Conservation (phyloP, 345 rosid genomes). For the Arabidopsis suecica region DNA sequence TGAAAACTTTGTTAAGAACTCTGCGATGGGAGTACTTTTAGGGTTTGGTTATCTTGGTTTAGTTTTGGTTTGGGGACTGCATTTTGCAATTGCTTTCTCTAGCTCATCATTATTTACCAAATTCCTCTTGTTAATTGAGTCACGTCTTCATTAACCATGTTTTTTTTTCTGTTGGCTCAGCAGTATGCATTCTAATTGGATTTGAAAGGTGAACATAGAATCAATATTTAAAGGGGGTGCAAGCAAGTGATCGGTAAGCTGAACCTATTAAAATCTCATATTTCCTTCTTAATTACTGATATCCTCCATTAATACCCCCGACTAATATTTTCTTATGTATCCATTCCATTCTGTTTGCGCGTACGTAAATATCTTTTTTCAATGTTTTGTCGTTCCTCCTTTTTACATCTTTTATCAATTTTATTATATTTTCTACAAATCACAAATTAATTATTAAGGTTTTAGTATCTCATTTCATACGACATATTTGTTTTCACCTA, state of each 20-base stretch:
- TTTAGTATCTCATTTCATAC: neutral
- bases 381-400: neutral
- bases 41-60: neutral
- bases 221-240: neutral
- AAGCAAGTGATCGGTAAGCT: neutral
- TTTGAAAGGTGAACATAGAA: neutral
- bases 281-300: neutral
- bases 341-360: neutral
- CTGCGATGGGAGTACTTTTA: too few species aligned
- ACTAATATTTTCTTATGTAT: neutral
- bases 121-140: neutral
- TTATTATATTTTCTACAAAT: too few species aligned
- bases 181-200: neutral
- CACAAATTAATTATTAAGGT: too few species aligned
- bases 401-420: neutral
- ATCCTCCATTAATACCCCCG: neutral
- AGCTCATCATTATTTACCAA: neutral
- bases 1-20: too few species aligned
- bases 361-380: neutral
- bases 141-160: neutral
- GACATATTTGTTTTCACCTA: neutral
- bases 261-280: neutral
- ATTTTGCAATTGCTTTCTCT: neutral
- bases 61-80: neutral
- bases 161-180: neutral